phyloP scores from a whole-genome alignment of 345 rosid genomes.

The Melaleuca alternifolia region DNA sequence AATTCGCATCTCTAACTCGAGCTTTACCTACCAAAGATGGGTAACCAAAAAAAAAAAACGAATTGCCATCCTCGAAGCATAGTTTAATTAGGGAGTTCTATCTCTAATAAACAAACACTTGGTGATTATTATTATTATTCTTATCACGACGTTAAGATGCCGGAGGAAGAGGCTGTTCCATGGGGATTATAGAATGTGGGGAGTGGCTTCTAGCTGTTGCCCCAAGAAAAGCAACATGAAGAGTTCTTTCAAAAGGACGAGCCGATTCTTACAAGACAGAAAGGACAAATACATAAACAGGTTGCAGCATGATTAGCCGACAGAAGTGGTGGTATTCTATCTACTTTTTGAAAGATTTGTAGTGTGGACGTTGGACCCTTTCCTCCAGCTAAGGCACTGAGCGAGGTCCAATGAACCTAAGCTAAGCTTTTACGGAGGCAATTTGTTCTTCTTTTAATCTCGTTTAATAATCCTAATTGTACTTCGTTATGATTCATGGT shows the following conservation, averaged over 20 bases:
- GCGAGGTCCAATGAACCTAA: not conserved
- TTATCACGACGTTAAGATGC: not conserved
- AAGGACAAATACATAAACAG: not conserved
- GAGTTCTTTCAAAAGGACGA: not conserved
- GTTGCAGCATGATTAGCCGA: not conserved
- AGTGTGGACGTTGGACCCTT: slow-evolving; percentile 10
- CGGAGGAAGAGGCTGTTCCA: not conserved
- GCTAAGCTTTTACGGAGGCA: not conserved
- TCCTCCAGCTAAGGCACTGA: slow-evolving; percentile 15
- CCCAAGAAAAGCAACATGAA: not conserved
- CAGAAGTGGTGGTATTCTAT: not conserved
- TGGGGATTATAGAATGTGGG: no score
- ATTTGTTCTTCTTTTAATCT: not conserved
- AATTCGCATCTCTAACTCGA: not conserved
- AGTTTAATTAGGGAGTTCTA: not conserved
- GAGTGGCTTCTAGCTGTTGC: not conserved
- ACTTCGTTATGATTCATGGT: not conserved
- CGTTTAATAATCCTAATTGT: not conserved
- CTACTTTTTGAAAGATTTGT: slow-evolving; percentile 8
- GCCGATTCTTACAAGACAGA: not conserved
- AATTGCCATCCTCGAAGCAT: not conserved
- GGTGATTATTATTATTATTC: not conserved
- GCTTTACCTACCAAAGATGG: not conserved
- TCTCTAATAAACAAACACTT: not conserved
- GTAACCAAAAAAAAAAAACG: not conserved